Percentiles rank a stretch among this genome's conserved stretches.
Conservation (phyloP, 2,329 filamentous ascomycete species). For the Tolypocladium album region DNA sequence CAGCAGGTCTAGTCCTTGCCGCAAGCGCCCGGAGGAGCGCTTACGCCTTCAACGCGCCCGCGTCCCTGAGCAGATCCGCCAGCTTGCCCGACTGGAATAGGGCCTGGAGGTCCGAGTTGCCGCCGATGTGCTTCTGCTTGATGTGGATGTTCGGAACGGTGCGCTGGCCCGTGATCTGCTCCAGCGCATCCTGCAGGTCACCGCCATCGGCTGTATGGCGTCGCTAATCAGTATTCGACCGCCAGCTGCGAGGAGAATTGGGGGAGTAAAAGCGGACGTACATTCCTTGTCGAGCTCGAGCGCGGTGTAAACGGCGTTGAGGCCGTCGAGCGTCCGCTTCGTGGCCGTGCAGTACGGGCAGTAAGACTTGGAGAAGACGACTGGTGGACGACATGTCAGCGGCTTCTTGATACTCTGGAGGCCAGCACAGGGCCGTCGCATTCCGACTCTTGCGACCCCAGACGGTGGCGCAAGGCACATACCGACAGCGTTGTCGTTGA, state of each 20-base stretch:
- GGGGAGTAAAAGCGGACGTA: constrained; percentile 33
- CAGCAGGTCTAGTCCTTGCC: background rate
- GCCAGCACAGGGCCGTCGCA: background rate
- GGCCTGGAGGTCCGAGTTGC: constrained; percentile 74
- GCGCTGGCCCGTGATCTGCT: constrained; percentile 69
- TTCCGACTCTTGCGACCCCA: background rate
- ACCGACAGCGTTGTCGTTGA: constrained; percentile 82
- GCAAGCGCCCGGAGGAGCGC: constrained; percentile 3
- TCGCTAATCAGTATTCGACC: background rate
- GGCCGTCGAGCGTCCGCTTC: constrained; percentile 61
- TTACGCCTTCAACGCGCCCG: constrained; percentile 32
- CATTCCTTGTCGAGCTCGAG: constrained; percentile 80
- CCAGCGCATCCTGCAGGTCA: constrained; percentile 74
- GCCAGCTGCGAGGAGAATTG: background rate
- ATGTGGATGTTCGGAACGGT: constrained; percentile 98
- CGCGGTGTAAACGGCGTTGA: constrained; percentile 61
- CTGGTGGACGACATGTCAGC: constrained; percentile 26
- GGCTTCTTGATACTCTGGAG: background rate
- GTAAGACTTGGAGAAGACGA: constrained; percentile 95
- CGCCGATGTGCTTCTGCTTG: constrained; percentile 80
- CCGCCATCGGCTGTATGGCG: constrained; percentile 58
- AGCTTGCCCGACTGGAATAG: constrained; percentile 39
- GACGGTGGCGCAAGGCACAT: constrained; percentile 19
- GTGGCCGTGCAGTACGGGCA: constrained; percentile 84
- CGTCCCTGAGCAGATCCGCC: constrained; percentile 28